Evolutionary conservation across 2,329 filamentous ascomycete species (phyloP).

Genomic region (Penicillium sp.): DNA sequence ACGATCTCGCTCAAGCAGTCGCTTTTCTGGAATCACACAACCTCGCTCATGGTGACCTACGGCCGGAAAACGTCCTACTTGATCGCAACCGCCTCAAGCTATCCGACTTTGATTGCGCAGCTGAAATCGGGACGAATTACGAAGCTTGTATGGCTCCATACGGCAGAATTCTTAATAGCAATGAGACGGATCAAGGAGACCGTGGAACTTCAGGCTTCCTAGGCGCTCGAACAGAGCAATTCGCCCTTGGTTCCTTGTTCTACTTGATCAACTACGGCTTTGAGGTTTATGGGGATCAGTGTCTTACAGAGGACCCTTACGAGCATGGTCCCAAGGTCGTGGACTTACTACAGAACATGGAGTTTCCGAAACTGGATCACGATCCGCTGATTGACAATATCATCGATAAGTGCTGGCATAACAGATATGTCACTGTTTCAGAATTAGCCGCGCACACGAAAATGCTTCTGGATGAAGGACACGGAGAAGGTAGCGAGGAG

Average conservation of each 20-base stretch:
- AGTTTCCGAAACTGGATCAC: slow-evolving; percentile 22
- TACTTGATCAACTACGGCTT: slow-evolving; percentile 30
- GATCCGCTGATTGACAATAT: slow-evolving; percentile 23
- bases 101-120: slow-evolving; percentile 26
- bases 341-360: slow-evolving; percentile 22
- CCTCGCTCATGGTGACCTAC: slow-evolving; percentile 28
- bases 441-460: no score
- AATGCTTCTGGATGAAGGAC: no score
- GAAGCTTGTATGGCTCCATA: slow-evolving; percentile 25
- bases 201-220: slow-evolving; percentile 20
- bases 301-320: slow-evolving; percentile 20
- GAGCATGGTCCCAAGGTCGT: slow-evolving; percentile 21
- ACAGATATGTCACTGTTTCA: no score
- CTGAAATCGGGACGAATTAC: slow-evolving; percentile 19
- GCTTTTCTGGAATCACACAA: slow-evolving; percentile 30
- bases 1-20: slow-evolving; percentile 26
- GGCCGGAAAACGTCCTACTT: slow-evolving; percentile 28
- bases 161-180: slow-evolving; percentile 23
- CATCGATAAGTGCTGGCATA: slow-evolving; percentile 12
- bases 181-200: slow-evolving; percentile 17
- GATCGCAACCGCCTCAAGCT: slow-evolving; percentile 25
- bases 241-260: slow-evolving; percentile 29
- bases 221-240: slow-evolving; percentile 28
- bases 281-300: slow-evolving; percentile 26
- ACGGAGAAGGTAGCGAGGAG: no score